Evolutionary conservation across 164 flowering plant genomes (phyloP).

Genomic region (Platanus orientalis): DNA sequence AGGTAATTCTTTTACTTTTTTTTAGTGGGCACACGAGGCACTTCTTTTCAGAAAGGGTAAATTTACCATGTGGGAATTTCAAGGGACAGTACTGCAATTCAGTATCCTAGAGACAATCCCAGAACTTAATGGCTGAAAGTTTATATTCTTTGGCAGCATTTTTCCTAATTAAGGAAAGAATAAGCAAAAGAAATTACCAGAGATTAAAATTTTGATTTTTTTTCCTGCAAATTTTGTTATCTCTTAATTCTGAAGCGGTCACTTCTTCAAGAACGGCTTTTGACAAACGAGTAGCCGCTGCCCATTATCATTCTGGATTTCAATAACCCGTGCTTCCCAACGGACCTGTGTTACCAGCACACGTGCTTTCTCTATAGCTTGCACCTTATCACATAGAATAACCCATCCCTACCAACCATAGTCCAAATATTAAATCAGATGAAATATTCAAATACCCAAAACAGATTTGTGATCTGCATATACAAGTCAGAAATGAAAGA

Average conservation of each 20-base stretch:
- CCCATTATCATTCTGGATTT: conserved; percentile 80
- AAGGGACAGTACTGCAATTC: no score
- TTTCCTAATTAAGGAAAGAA: not conserved
- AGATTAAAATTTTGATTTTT: not conserved
- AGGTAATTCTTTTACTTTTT: no score
- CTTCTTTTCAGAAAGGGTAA: no score
- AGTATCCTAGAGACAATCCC: not conserved
- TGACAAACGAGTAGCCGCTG: conserved; percentile 92
- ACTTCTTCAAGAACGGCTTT: conserved; percentile 83
- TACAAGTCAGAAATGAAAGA: no score
- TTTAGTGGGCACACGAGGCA: no score
- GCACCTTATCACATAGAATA: conserved; percentile 62
- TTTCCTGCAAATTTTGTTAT: conserved; percentile 4
- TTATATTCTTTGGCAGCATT: not conserved
- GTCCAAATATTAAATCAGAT: not conserved
- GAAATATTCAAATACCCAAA: no score
- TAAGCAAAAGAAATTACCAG: conserved; percentile 10
- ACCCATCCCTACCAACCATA: conserved; percentile 76
- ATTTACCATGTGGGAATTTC: no score
- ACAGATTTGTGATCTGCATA: no score
- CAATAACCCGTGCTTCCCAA: conserved; percentile 95
- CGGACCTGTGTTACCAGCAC: conserved; percentile 59
- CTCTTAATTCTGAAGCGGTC: conserved; percentile 19
- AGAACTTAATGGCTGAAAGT: not conserved
- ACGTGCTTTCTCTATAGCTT: conserved; percentile 74